Base-by-base conservation (phyloP, 139 green algal species). In the Chlamydomonas eustigma region DNA sequence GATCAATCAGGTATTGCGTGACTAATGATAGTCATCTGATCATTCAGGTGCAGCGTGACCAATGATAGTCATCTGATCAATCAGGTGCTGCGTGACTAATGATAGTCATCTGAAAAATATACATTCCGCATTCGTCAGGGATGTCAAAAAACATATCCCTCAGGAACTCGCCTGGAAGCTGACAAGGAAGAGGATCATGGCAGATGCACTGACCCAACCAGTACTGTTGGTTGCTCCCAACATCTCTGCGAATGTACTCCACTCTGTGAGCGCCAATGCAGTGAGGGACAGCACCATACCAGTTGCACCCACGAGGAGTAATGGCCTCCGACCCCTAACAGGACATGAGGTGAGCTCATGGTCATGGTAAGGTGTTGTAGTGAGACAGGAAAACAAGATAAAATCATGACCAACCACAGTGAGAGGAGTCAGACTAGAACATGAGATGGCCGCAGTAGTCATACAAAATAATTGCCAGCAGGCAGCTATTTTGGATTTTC, bases 81-180 rank as follows among this genome's bases (percentile, higher is more conserved):
- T n/a, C n/a, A n/a, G n/a, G n/a, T n/a, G n/a, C n/a, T n/a, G n/a
- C n/a, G n/a, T n/a, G n/a, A n/a, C n/a, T n/a, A n/a, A 33, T 18
- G 58, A 6, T n/a, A 37, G 58, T 8, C 44, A 58, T 58, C 44
- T 12, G 22, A 58, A 58, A 28, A 58, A 58, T 58, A 12, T 28
- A 22, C 44, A 22, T 28, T 58, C 44, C 44, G 12, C 44, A 58
- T 58, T 58, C 18, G 44, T 18, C 44, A 58, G 44, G 18, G 12
- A 58, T 58, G 12, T 28, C 44, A 58, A 58, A 58, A 18, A 12
- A 34, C 8, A 70, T 32, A 39, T 8, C 65, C 8, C 65, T 12
- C 65, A 72, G n/a, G n/a, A n/a, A n/a, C n/a, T n/a, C n/a, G n/a
- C 65, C 65, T 72, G 65, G 44, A 72, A 72, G 65, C 8, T 50